Evolutionary conservation across 495 filamentous ascomycete species (phyloP).

Genomic region (Aspergillus ellipticus): DNA sequence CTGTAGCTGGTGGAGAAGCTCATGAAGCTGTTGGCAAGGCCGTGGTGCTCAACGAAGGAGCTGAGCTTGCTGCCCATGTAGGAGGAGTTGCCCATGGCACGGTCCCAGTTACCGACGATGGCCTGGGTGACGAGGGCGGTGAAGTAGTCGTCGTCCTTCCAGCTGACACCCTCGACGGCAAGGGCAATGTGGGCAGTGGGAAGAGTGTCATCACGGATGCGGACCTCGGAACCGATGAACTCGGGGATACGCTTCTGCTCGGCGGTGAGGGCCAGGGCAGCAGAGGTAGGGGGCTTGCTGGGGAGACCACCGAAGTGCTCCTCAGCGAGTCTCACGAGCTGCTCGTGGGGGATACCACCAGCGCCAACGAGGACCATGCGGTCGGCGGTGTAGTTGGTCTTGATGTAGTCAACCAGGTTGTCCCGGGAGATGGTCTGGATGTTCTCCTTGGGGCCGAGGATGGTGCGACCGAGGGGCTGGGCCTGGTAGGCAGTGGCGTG

Average conservation of each 20-base stretch:
- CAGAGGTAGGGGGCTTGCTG: constrained; percentile 64
- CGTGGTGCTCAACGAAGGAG: constrained; percentile 84
- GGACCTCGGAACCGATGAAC: constrained; percentile 93
- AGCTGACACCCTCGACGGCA: constrained; percentile 98
- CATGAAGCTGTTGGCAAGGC: constrained; percentile 99
- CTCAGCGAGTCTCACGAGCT: constrained; percentile 93
- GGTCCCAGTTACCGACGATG: constrained; percentile 99
- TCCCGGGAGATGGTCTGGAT: constrained; percentile 90
- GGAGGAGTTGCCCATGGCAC: constrained; percentile 92
- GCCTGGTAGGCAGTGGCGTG: constrained; percentile 96
- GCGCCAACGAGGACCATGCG: constrained; percentile 98
- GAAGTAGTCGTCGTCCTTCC: constrained; percentile 99
- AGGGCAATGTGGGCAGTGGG: constrained; percentile 96
- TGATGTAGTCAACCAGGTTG: constrained; percentile 93
- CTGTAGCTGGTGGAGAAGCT: constrained; percentile 99
- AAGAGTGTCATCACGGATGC: constrained; percentile 93
- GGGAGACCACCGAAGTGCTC: constrained; percentile 85
- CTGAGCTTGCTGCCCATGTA: constrained; percentile 98
- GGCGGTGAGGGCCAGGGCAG: constrained; percentile 57
- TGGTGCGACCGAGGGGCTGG: constrained; percentile 95
- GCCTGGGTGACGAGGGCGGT: constrained; percentile 95
- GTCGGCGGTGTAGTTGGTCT: constrained; percentile 98
- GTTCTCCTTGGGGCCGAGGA: constrained; percentile 96
- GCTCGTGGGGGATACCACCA: constrained; percentile 87
- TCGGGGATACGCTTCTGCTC: constrained; percentile 83